Conservation (phyloP, 352 stramenopile species). For the Thraustotheca clavata region DNA sequence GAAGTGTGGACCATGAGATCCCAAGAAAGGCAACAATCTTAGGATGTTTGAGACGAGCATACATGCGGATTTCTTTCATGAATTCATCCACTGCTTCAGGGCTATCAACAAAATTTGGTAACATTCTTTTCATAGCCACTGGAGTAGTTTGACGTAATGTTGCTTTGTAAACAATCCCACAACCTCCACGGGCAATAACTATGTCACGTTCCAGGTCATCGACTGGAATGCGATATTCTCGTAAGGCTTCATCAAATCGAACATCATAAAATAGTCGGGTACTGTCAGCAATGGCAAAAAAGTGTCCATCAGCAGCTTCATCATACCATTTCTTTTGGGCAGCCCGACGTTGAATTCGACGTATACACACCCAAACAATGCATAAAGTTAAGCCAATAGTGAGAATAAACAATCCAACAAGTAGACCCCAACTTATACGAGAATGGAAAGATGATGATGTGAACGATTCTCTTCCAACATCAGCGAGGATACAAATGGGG, state of each 20-base stretch:
- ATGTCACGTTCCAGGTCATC: background rate
- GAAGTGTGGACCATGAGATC: slow-evolving; percentile 24
- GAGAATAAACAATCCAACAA: background rate
- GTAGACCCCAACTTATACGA: background rate
- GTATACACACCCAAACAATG: background rate
- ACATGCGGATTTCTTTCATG: slow-evolving; percentile 17
- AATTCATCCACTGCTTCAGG: background rate
- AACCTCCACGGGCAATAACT: slow-evolving; percentile 10
- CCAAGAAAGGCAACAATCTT: slow-evolving; percentile 18
- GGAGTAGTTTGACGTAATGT: background rate
- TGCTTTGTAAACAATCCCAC: slow-evolving; percentile 17
- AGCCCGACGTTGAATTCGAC: background rate
- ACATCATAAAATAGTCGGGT: slow-evolving; percentile 14
- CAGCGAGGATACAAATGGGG: slow-evolving; percentile 14
- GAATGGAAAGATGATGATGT: background rate
- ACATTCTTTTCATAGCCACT: background rate
- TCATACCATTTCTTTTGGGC: slow-evolving; percentile 1
- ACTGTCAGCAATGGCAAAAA: background rate
- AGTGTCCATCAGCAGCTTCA: background rate
- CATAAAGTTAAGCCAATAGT: background rate
- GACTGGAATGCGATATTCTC: slow-evolving; percentile 5
- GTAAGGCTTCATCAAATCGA: slow-evolving; percentile 14
- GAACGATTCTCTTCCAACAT: background rate
- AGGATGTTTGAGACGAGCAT: slow-evolving; percentile 12
- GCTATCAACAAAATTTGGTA: background rate